phyloP scores from a whole-genome alignment of 2,329 filamentous ascomycete species.

The Fusarium succisae region DNA sequence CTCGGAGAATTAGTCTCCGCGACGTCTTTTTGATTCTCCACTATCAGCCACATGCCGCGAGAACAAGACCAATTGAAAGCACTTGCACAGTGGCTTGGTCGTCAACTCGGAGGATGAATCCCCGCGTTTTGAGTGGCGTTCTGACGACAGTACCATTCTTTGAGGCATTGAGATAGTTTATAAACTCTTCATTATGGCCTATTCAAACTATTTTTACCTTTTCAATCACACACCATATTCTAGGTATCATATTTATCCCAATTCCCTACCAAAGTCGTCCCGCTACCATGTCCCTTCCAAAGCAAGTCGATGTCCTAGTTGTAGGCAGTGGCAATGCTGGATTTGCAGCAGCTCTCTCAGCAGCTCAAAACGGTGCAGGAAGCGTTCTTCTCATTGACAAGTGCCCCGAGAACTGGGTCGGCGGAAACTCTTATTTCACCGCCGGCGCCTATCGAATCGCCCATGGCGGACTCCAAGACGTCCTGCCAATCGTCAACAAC shows the following conservation, averaged over 20 bases:
- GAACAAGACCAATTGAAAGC: background rate
- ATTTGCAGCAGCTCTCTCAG: constrained; percentile 13
- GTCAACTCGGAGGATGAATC: background rate
- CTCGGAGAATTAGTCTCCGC: background rate
- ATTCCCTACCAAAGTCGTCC: background rate
- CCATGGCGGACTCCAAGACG: background rate
- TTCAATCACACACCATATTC: accelerated
- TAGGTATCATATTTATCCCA: too few relatives aligned
- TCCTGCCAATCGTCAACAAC: constrained; percentile 13
- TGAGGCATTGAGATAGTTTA: background rate
- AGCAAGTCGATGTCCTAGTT: background rate
- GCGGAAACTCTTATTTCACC: constrained; percentile 13
- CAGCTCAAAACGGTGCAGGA: background rate
- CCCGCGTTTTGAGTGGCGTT: background rate
- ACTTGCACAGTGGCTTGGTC: background rate
- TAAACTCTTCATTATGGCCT: background rate
- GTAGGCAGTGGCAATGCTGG: constrained; percentile 21
- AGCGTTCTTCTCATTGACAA: background rate
- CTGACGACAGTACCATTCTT: background rate
- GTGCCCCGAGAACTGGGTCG: constrained; percentile 11
- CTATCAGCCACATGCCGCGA: background rate
- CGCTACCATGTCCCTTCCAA: background rate
- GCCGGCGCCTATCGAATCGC: constrained; percentile 16
- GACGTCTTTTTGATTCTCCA: accelerated
- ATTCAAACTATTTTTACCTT: background rate